Evolutionary conservation across 768 basidiomycete species (phyloP), one percentile per base, ranked within the genome.

Genomic region (Saitozyma sp.): DNA sequence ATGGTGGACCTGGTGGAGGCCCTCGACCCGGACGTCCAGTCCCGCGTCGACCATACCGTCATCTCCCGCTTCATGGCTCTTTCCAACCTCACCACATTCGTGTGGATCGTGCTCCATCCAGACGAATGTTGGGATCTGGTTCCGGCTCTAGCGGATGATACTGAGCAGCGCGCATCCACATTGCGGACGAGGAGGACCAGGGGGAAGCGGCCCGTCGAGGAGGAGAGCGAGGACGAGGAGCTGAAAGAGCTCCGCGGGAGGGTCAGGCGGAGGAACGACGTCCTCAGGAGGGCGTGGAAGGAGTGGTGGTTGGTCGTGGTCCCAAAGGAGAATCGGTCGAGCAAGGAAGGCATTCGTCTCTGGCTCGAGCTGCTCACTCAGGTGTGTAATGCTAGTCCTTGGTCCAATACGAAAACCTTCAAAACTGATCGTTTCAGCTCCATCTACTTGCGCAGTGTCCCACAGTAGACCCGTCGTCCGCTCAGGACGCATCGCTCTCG

Each of bases 261-360:
- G 16, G 60, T 71, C 16, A 54, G 56, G 42, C 52, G 64, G 60
- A 51, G 74, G 54, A 75, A 75, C 42, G 17, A n/a, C 16, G 53
- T 73, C 6, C 38, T 75, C 6, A 14, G 63, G 14, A 14, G 46
- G 49, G 71, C 69, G 3, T 75, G 74, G 74, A 71, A 70, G 58
- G 58, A 53, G 48, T 75, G 68, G 39, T 75, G 74, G 74, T 10
- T 61, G 38, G 59, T 71, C 8, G 65, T 71, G 3, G 62, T 69
- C 1, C 66, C 74, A 6, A 50, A 29, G 54, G 51, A 62, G 10
- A 50, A 61, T 55, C 59, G 67, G 50, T 46, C 50, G 1, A 65
- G 58, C 45, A 60, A 64, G 16, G 50, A 38, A 41, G 66, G 67
- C 11, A 40, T 73, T 38, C 50, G 54, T 19, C 43, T 75, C 43